phyloP scores from a whole-genome alignment of 192 early-diverging fungal genomes.

The Podila epigama region DNA sequence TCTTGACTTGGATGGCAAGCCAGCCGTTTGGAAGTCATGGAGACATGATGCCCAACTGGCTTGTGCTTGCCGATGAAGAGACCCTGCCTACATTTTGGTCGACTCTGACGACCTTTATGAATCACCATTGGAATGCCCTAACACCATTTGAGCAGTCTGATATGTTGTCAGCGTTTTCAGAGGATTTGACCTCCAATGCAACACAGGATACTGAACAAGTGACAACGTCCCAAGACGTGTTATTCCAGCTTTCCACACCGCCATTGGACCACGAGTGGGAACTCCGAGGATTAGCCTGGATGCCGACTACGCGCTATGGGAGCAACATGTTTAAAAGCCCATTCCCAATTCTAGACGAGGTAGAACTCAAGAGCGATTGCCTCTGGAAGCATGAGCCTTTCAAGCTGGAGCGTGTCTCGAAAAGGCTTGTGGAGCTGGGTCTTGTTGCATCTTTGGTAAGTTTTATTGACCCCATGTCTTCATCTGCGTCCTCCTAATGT shows the following conservation, averaged over 20 bases:
- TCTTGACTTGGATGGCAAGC: conserved; percentile 63
- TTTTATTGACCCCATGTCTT: too few species aligned
- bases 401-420: conserved; percentile 27
- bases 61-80: conserved; percentile 14
- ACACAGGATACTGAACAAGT: conserved; percentile 2
- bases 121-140: conserved; percentile 29
- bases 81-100: conserved; percentile 40
- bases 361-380: conserved; percentile 27
- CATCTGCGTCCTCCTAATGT: too few species aligned
- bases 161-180: conserved; percentile 34
- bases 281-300: conserved; percentile 59
- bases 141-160: conserved; percentile 49
- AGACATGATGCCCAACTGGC: conserved; percentile 30
- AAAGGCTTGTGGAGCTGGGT: conserved; percentile 40
- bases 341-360: conserved; percentile 15
- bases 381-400: conserved; percentile 35
- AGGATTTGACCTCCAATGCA: conserved; percentile 17
- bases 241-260: conserved; percentile 41
- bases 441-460: conserved; percentile 35
- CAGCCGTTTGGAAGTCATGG: conserved; percentile 33
- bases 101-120: conserved; percentile 45
- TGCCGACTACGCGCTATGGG: conserved; percentile 22
- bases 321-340: conserved; percentile 23
- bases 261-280: conserved; percentile 57
- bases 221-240: not conserved